Percentiles rank a stretch among this genome's conserved stretches.
These are phyloP conservation scores for Plasmodium inui DNA, from an alignment of 169 alveolate species.

Conservation along the genomic window DNA sequence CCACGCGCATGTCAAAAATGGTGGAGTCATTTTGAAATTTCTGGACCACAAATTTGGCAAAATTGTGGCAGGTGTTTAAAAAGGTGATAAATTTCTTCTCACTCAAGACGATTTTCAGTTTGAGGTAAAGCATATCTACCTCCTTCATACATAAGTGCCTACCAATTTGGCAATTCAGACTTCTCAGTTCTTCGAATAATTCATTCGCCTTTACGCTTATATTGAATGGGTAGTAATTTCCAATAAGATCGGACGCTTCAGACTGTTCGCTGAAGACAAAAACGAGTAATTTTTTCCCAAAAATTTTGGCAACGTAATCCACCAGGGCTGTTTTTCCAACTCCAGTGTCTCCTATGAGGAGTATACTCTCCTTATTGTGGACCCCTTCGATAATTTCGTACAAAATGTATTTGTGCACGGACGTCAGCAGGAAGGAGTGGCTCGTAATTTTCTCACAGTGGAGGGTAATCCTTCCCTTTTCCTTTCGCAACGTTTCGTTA, in stretches of 20 bases:
- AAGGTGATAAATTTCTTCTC: slow-evolving; percentile 68
- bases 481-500: slow-evolving; percentile 16
- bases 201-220: slow-evolving; percentile 63
- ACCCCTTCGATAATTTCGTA: slow-evolving; percentile 87
- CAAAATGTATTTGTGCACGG: slow-evolving; percentile 87
- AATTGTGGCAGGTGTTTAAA: slow-evolving; percentile 59
- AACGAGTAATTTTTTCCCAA: slow-evolving; percentile 91
- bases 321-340: slow-evolving; percentile 98
- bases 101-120: slow-evolving; percentile 35
- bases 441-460: slow-evolving; percentile 10
- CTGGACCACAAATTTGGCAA: background rate
- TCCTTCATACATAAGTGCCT: slow-evolving; percentile 13
- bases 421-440: slow-evolving; percentile 69
- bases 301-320: slow-evolving; percentile 91
- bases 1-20: slow-evolving; percentile 43
- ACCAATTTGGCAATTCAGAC: slow-evolving; percentile 8
- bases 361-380: slow-evolving; percentile 93
- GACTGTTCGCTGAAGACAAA: slow-evolving; percentile 94
- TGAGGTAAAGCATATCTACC: slow-evolving; percentile 21
- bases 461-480: slow-evolving; percentile 1
- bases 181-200: slow-evolving; percentile 21
- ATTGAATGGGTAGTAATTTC: slow-evolving; percentile 87
- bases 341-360: slow-evolving; percentile 99
- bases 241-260: slow-evolving; percentile 94
- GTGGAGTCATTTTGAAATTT: slow-evolving; percentile 22